Evolutionary conservation across 352 stramenopile genomes (phyloP).

Genomic region (Hyaloperonospora brassicae): DNA sequence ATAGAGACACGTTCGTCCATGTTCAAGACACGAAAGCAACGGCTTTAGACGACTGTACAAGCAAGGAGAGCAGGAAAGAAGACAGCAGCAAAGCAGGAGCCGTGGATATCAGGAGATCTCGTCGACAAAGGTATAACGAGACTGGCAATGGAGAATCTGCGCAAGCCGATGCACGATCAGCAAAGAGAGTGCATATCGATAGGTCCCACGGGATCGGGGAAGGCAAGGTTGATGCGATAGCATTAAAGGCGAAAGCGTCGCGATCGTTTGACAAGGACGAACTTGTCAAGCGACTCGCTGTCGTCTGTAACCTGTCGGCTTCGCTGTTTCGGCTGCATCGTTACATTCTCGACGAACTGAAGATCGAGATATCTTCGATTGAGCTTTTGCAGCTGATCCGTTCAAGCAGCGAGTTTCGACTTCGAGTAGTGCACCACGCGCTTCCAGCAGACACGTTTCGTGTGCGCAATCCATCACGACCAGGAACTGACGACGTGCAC

Average conservation of each 20-base stretch:
- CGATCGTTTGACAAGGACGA: conserved; percentile 27
- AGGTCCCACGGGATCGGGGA: neutral
- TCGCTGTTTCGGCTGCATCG: conserved; percentile 58
- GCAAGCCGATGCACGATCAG: neutral
- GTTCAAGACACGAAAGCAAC: conserved; percentile 2
- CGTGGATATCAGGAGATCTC: conserved; percentile 5
- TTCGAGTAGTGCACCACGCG: conserved; percentile 28
- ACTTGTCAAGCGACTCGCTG: conserved; percentile 26
- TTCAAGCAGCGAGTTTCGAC: conserved; percentile 28
- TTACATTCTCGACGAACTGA: conserved; percentile 41
- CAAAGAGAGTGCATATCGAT: neutral
- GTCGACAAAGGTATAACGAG: neutral
- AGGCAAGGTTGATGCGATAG: neutral
- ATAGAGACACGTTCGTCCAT: conserved; percentile 1
- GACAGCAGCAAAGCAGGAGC: neutral
- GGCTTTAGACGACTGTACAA: neutral
- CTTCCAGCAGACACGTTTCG: conserved; percentile 21
- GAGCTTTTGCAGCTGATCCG: conserved; percentile 41
- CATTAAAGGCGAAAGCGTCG: neutral
- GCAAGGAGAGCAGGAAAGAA: conserved; percentile 2
- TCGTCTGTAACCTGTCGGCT: conserved; percentile 40
- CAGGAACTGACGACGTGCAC: conserved; percentile 23
- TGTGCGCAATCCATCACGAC: conserved; percentile 19
- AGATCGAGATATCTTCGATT: conserved; percentile 30
- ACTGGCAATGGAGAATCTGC: conserved; percentile 2